phyloP scores from a whole-genome alignment of 495 filamentous ascomycete species.

The Diplogelasinospora grovesii region DNA sequence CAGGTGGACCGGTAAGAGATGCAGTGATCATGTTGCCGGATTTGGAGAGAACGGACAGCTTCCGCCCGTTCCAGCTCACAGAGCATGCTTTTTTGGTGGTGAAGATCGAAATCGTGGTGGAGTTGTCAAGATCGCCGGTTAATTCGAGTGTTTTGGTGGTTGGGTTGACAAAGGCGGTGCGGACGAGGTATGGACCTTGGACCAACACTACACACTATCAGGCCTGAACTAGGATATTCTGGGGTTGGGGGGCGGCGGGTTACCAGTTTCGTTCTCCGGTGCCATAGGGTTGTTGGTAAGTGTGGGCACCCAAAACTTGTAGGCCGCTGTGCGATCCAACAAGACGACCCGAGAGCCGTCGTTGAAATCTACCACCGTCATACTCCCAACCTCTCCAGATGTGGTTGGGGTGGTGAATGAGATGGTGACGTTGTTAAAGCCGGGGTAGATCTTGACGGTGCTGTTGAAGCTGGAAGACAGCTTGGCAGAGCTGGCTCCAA shows the following conservation, averaged over 20 bases:
- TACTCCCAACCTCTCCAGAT: background rate
- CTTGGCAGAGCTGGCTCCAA: constrained; percentile 23
- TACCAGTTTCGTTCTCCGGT: constrained; percentile 38
- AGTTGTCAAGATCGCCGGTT: constrained; percentile 57
- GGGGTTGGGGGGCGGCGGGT: too few relatives aligned
- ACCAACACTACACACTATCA: constrained; percentile 36
- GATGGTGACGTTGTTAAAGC: background rate
- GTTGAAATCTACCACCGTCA: background rate
- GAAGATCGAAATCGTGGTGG: too few relatives aligned
- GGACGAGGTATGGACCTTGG: constrained; percentile 61
- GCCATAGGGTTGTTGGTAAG: constrained; percentile 40
- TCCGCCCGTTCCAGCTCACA: too few relatives aligned
- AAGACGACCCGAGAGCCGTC: constrained; percentile 30
- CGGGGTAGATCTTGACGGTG: background rate
- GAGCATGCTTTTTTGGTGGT: too few relatives aligned
- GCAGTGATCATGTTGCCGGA: too few relatives aligned
- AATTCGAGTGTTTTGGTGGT: constrained; percentile 48
- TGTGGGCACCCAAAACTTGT: constrained; percentile 50
- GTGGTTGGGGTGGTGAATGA: background rate
- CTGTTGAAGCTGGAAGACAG: background rate
- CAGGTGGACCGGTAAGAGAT: too few relatives aligned
- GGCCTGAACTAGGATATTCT: too few relatives aligned
- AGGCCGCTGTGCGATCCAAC: constrained; percentile 46
- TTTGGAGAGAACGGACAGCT: too few relatives aligned
- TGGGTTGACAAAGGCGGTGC: constrained; percentile 45